These are phyloP conservation scores for Ophiocytium majus DNA, from an alignment of 352 stramenopile species.

Conservation along the genomic window DNA sequence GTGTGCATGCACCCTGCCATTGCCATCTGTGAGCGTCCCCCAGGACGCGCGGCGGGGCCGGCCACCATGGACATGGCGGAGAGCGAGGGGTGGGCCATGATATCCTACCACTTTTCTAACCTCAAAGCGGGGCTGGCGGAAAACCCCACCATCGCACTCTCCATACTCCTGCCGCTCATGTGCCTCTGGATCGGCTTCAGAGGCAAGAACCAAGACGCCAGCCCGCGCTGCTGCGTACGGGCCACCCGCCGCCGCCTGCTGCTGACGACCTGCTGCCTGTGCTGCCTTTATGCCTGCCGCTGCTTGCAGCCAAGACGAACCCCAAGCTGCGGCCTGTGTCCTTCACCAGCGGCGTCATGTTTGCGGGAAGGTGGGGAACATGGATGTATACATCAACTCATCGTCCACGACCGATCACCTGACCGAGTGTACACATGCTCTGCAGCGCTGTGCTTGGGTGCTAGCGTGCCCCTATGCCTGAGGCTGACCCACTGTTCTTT, in stretches of 20 bases:
- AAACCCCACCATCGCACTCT: not conserved
- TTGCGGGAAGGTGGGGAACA: not conserved
- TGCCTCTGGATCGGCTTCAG: not conserved
- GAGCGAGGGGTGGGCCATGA: not conserved
- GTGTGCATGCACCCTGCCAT: too few relatives aligned
- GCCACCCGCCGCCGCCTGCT: not conserved
- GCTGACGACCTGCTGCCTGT: not conserved
- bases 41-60: too few relatives aligned
- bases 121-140: not conserved
- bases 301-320: not conserved
- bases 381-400: too few relatives aligned
- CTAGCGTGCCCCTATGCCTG: too few relatives aligned
- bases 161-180: not conserved
- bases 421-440: too few relatives aligned
- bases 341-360: conserved; percentile 11
- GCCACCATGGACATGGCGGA: not conserved
- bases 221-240: too few relatives aligned
- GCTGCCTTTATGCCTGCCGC: not conserved
- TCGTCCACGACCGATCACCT: too few relatives aligned
- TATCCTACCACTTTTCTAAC: not conserved
- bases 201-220: not conserved
- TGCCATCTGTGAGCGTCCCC: too few relatives aligned
- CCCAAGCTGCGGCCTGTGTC: not conserved
- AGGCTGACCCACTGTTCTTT: too few relatives aligned
- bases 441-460: too few relatives aligned